These are phyloP conservation scores for Dalbergia oliveri DNA, from an alignment of 306 rosid species.

Conservation along the genomic window DNA sequence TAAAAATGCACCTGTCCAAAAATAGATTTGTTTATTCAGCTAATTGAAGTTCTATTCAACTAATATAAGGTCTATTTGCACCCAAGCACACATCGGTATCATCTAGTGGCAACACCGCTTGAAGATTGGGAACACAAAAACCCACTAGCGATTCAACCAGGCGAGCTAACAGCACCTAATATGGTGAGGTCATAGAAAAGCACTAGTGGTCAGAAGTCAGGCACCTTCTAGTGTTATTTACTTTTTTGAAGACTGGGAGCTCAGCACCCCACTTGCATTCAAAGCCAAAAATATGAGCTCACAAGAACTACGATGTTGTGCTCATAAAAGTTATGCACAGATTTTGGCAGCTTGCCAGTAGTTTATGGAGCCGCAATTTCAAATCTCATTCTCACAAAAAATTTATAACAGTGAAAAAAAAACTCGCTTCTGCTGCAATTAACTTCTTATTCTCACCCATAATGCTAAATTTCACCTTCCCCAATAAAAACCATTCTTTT, in stretches of 20 bases:
- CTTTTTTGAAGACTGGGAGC: conserved; percentile 40
- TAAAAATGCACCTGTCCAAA: conserved; percentile 29
- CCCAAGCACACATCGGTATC: conserved; percentile 19
- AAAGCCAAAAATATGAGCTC: conserved; percentile 46
- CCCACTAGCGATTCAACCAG: conserved; percentile 31
- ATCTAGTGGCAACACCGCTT: conserved; percentile 37
- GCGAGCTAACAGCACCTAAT: conserved; percentile 28
- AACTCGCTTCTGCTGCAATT: conserved; percentile 12
- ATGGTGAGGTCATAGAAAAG: conserved; percentile 41
- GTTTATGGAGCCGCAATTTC: conserved; percentile 46
- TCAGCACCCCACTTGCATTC: conserved; percentile 47
- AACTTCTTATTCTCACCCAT: neutral
- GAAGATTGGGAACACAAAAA: conserved; percentile 34
- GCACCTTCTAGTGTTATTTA: conserved; percentile 41
- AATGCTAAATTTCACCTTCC: conserved; percentile 28
- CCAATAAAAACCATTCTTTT: conserved; percentile 27
- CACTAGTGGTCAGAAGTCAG: conserved; percentile 31
- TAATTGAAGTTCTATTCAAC: conserved; percentile 24
- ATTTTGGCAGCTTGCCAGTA: conserved; percentile 48
- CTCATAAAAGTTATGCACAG: conserved; percentile 23
- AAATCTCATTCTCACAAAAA: conserved; percentile 21
- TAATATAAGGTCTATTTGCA: neutral
- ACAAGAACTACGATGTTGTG: conserved; percentile 40
- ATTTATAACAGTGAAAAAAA: neutral
- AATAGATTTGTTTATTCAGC: neutral